Evolutionary conservation across 306 rosid species (phyloP), one percentile per base, ranked within the genome.

Genomic region (Lotus japonicus): DNA sequence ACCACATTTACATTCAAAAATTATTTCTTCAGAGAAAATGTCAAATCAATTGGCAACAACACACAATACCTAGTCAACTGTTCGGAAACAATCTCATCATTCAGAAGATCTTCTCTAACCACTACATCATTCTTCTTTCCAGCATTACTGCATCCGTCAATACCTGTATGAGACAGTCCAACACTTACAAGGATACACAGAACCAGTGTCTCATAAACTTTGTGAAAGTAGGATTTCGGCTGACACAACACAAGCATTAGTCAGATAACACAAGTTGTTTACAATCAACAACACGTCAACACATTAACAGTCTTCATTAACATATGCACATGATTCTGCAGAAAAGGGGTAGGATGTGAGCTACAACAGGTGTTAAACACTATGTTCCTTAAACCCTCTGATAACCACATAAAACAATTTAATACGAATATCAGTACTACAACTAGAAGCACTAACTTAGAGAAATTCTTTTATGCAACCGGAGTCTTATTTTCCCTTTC

Each of bases 51-150:
- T 16, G 42, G 62, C 68, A 35, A 28, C 16, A 72, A 77, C 39
- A 19, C 52, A 65, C 19, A 64, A 52, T 80, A 92, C 98, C 98
- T 92, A 62, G 95, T 89, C 59, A 92, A 80, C 53, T 92, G 98
- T 69, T 92, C 98, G n/a, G 97, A 76, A 69, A 92, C 95, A 80
- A 92, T 88, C 58, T 92, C 98, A 55, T 92, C 97, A 18, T 64
- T 82, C 68, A 89, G 69, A 79, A 84, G 83, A 59, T 84, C 86
- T 7, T 73, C 83, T 48, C 58, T 68, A 71, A 73, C 63, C 68
- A 82, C 53, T 78, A 70, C 79, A 52, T 43, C 78, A 44, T 51
- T 70, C 61, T 69, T 79, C 62, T 73, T 77, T 75, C 71, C 83
- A 72, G 80, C 6, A 67, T 67, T 52, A 16, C 71, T 42, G 59